Conservation (phyloP, 331 rosid genomes). For the Arachis monticola region DNA sequence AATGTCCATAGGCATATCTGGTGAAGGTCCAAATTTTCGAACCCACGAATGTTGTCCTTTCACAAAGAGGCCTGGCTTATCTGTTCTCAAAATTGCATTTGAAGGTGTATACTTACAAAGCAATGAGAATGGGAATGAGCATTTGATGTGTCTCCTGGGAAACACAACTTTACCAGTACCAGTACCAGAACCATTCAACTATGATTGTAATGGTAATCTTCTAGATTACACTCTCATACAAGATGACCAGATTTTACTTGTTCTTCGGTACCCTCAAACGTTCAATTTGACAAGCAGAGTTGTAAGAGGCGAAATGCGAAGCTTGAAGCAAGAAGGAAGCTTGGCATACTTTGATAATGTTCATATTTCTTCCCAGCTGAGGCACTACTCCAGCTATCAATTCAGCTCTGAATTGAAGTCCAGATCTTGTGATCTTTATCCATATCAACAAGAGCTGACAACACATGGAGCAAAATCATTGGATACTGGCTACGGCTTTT, state of each 20-base stretch:
- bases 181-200: background rate
- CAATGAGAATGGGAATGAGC: conserved; percentile 8
- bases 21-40: conserved; percentile 6
- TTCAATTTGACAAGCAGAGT: conserved; percentile 36
- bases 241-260: conserved; percentile 32
- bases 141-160: conserved; percentile 27
- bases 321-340: conserved; percentile 21
- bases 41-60: background rate
- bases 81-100: conserved; percentile 13
- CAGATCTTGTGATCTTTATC: conserved; percentile 1
- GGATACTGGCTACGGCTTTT: conserved; percentile 15
- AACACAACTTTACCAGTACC: background rate
- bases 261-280: conserved; percentile 28
- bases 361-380: conserved; percentile 29
- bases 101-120: conserved; percentile 34
- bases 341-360: conserved; percentile 14
- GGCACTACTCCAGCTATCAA: conserved; percentile 8
- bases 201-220: conserved; percentile 25
- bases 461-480: background rate
- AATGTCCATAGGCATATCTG: conserved; percentile 16
- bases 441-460: background rate
- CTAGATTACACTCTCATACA: conserved; percentile 23
- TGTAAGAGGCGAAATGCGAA: conserved; percentile 33
- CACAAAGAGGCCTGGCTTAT: conserved; percentile 26
- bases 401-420: conserved; percentile 34